Evolutionary conservation across 805 yeast genomes (phyloP), one percentile per base, ranked within the genome.

Genomic region (Ogataea degrootiae): DNA sequence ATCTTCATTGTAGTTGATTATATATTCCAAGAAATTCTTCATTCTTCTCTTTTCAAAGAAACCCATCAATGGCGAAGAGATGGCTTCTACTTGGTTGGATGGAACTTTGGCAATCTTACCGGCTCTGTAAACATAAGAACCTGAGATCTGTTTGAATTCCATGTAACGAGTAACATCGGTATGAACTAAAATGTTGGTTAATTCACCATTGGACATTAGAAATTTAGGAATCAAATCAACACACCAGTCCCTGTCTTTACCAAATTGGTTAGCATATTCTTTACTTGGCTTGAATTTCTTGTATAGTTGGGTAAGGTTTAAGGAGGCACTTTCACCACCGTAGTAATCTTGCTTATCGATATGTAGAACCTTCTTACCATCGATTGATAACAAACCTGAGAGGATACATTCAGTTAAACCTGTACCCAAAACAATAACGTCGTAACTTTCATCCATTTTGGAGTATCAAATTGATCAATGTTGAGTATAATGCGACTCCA

Each of bases 401-500:
- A 94, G 77, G 50, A 94, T 85, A 73, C 99, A 94, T 68, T 94
- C 99, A 41, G 97, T 92, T 54, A 94, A 77, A n/a, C 99, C 99
- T 9, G 69, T 50, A 80, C 98, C 99, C 50, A 92, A 77, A 26
- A 92, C 97, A 58, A 94, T 92, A 51, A 92, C 97, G 73, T 94
- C 99, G 80, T 91, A 94, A 55, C 87, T 81, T 69, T 91, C 97
- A 70, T 94, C 98, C 96, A 94, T 89, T 57, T 15, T 42, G 16
- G 7, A 21, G 31, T 26, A 26, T 26, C 31, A 17, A 26, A 26
- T 26, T 26, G 23, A 26, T 16, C 29, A 31, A 12, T 15, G 11
- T 23, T 12, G 16, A 6, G 37, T 17, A 26, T 26, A 26, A 3
- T 26, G 11, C 4, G 31, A 26, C 31, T 26, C 12, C 11, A 26